Evolutionary conservation across 208 protist species (phyloP).

Genomic region (Wallacemonas rigidus): DNA sequence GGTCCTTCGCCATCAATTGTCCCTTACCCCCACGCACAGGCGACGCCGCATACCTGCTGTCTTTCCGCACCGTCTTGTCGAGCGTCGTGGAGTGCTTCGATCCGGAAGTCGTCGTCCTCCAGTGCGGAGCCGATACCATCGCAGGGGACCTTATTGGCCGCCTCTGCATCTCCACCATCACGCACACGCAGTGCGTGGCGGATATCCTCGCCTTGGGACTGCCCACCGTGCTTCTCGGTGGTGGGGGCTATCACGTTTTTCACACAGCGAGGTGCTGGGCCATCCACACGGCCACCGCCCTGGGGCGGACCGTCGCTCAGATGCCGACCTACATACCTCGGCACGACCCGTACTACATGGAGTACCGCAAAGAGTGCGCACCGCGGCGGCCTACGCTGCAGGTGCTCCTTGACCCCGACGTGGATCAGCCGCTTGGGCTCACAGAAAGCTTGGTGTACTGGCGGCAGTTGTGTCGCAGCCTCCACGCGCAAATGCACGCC

Average conservation of each 20-base stretch:
- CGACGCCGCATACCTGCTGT: slow-evolving; percentile 92
- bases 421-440: slow-evolving; percentile 58
- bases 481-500: slow-evolving; percentile 63
- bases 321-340: slow-evolving; percentile 75
- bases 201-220: slow-evolving; percentile 92
- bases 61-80: slow-evolving; percentile 95
- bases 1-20: slow-evolving; percentile 92
- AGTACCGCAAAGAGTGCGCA: slow-evolving; percentile 64
- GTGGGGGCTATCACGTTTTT: slow-evolving; percentile 98
- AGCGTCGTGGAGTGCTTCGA: slow-evolving; percentile 95
- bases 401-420: slow-evolving; percentile 67
- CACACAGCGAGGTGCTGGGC: slow-evolving; percentile 99
- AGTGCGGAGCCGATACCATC: slow-evolving; percentile 98
- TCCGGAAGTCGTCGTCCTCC: slow-evolving; percentile 97
- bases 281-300: slow-evolving; percentile 94
- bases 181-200: slow-evolving; percentile 95
- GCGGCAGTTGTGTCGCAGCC: slow-evolving; percentile 65
- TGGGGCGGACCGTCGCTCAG: slow-evolving; percentile 53
- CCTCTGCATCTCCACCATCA: slow-evolving; percentile 95
- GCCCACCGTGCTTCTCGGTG: slow-evolving; percentile 97
- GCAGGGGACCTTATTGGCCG: slow-evolving; percentile 96
- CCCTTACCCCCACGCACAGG: slow-evolving; percentile 95
- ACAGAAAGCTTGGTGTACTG: slow-evolving; percentile 55
- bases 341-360: slow-evolving; percentile 71
- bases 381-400: slow-evolving; percentile 73